Conservation (phyloP, 192 early-diverging fungal genomes). For the Chytriomyces sp. region DNA sequence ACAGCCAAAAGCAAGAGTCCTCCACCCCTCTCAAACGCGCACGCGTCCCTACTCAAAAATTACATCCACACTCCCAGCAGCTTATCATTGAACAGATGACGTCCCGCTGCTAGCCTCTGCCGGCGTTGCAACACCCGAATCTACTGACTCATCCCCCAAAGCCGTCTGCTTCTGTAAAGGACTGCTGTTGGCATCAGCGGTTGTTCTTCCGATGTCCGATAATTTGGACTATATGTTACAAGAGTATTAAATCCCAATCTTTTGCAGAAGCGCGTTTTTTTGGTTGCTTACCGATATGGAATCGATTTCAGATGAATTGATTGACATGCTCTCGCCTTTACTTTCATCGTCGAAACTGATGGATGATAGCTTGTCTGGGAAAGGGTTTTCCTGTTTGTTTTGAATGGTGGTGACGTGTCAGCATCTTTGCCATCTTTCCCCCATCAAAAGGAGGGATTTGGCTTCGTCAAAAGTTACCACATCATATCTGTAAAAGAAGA, state of each 20-base stretch:
- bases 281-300: conserved; percentile 9
- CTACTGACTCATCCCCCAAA: too few relatives aligned
- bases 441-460: background rate
- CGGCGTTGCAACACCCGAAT: too few relatives aligned
- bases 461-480: background rate
- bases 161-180: conserved; percentile 14
- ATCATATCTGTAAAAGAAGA: conserved; percentile 17
- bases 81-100: too few relatives aligned
- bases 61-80: too few relatives aligned
- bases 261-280: background rate
- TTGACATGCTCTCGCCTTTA: background rate
- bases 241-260: background rate
- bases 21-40: too few relatives aligned
- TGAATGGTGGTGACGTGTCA: background rate
- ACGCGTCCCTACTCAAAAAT: too few relatives aligned
- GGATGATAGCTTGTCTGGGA: conserved; percentile 44
- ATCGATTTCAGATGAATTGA: conserved; percentile 17
- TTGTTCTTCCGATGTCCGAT: background rate
- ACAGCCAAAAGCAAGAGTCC: too few relatives aligned
- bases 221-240: background rate
- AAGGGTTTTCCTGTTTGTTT: conserved; percentile 39
- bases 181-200: conserved; percentile 1
- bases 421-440: background rate
- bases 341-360: conserved; percentile 42
- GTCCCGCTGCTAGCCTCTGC: too few relatives aligned